Percentiles rank a stretch among this genome's conserved stretches.
These are phyloP conservation scores for Musa acuminata DNA, from an alignment of 176 grass and related monocot species.

Conservation along the genomic window DNA sequence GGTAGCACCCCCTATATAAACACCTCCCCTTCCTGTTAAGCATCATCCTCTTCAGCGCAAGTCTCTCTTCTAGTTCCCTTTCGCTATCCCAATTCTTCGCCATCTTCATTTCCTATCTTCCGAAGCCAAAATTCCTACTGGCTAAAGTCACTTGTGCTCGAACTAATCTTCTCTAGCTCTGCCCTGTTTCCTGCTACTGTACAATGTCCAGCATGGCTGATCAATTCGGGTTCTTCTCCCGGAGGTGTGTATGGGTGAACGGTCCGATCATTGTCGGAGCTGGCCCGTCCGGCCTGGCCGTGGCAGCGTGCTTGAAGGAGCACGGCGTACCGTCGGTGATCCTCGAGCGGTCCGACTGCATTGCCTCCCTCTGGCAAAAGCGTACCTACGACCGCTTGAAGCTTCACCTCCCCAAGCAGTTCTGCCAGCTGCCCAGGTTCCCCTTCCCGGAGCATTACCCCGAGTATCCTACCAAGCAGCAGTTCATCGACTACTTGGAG, in stretches of 20 bases:
- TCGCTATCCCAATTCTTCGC: not conserved
- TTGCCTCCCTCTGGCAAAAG: conserved; percentile 7
- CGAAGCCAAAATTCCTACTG: no score
- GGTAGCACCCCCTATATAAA: not conserved
- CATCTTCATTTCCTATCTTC: not conserved
- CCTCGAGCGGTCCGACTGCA: conserved; percentile 9
- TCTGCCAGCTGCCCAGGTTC: conserved; percentile 1
- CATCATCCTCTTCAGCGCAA: not conserved
- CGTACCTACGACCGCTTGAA: conserved; percentile 11
- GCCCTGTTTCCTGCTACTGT: not conserved
- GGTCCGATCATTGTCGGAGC: conserved; percentile 3
- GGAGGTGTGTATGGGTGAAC: not conserved
- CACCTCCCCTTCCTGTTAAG: not conserved
- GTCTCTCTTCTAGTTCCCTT: not conserved
- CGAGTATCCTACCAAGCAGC: not conserved
- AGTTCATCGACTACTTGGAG: conserved; percentile 9
- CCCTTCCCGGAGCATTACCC: not conserved
- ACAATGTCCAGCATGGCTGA: not conserved
- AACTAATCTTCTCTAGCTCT: no score
- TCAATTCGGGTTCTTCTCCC: not conserved
- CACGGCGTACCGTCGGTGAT: not conserved
- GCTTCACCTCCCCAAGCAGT: conserved; percentile 13
- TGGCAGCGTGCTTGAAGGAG: not conserved
- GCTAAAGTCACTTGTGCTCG: no score
- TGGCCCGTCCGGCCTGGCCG: conserved; percentile 1